Percentiles rank a stretch among this genome's conserved stretches.
Conservation (phyloP, 108 stramenopile species). For the Stephanodiscus minutulus region DNA sequence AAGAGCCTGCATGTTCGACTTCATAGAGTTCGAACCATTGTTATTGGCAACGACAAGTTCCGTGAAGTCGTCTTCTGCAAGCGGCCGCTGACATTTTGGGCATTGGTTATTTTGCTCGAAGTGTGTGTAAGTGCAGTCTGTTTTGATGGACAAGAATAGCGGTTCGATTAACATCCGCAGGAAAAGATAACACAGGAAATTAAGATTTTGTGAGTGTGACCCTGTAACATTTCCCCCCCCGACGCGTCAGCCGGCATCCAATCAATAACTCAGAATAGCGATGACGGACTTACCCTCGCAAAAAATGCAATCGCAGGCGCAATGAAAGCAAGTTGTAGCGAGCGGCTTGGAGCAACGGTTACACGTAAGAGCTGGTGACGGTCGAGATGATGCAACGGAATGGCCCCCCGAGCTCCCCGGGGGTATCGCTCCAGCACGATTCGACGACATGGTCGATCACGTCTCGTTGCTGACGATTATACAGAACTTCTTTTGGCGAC, state of each 20-base stretch:
- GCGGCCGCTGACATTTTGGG: slow-evolving; percentile 57
- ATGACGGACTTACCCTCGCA: slow-evolving; percentile 66
- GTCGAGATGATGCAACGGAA: slow-evolving; percentile 14
- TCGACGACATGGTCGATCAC: background rate
- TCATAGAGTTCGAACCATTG: slow-evolving; percentile 43
- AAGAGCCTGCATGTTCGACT: slow-evolving; percentile 52
- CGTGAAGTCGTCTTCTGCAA: slow-evolving; percentile 71
- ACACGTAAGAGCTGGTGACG: slow-evolving; percentile 53
- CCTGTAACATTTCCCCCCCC: background rate
- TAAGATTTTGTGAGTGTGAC: background rate
- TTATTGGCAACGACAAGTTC: slow-evolving; percentile 73
- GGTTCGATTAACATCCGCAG: background rate
- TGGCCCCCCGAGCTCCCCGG: slow-evolving; percentile 20
- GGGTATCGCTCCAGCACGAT: slow-evolving; percentile 3
- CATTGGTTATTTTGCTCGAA: slow-evolving; percentile 66
- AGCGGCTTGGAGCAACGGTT: slow-evolving; percentile 71
- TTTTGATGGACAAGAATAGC: slow-evolving; percentile 3
- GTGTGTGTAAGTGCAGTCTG: slow-evolving; percentile 80
- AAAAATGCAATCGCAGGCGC: slow-evolving; percentile 78
- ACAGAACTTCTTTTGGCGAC: background rate
- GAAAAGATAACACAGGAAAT: slow-evolving; percentile 1
- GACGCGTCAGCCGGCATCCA: no score
- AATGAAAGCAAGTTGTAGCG: slow-evolving; percentile 73
- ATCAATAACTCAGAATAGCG: background rate
- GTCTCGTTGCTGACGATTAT: background rate